These are phyloP conservation scores for Wilhelminamyces savonicus DNA, from an alignment of 805 yeast genomes.

Conservation along the genomic window DNA sequence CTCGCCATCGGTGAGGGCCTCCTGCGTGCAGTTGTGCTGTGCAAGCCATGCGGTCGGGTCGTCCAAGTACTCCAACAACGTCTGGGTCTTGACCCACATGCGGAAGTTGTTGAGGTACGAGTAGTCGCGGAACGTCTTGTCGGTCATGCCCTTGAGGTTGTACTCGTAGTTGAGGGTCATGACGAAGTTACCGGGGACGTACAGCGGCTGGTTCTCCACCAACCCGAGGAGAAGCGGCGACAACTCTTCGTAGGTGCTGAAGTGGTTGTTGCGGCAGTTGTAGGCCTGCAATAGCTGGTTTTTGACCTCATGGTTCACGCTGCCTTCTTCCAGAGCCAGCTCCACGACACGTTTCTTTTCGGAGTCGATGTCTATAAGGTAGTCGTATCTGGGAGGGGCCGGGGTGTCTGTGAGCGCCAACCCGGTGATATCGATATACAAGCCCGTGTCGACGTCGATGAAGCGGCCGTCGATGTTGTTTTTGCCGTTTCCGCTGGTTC, in stretches of 20 bases:
- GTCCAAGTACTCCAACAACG: constrained; percentile 18
- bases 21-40: constrained; percentile 2
- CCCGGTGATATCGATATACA: constrained; percentile 13
- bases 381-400: constrained; percentile 6
- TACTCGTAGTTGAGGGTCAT: constrained; percentile 24
- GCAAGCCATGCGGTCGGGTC: constrained; percentile 19
- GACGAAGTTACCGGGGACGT: constrained; percentile 24
- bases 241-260: constrained; percentile 7
- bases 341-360: not conserved
- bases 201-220: constrained; percentile 15
- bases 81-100: constrained; percentile 10
- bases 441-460: constrained; percentile 10
- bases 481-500: constrained; percentile 7
- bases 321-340: not conserved
- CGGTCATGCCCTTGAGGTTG: constrained; percentile 4
- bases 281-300: not conserved
- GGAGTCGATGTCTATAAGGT: constrained; percentile 2
- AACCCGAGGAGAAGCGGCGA: constrained; percentile 10
- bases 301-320: not conserved
- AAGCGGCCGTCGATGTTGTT: constrained; percentile 12
- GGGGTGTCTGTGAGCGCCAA: constrained; percentile 4
- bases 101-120: constrained; percentile 6
- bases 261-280: constrained; percentile 5
- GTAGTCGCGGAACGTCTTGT: constrained; percentile 1
- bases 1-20: constrained; percentile 1